These are phyloP conservation scores for Flaveria ramosissima DNA, from an alignment of 129 eudicot species.

Conservation along the genomic window DNA sequence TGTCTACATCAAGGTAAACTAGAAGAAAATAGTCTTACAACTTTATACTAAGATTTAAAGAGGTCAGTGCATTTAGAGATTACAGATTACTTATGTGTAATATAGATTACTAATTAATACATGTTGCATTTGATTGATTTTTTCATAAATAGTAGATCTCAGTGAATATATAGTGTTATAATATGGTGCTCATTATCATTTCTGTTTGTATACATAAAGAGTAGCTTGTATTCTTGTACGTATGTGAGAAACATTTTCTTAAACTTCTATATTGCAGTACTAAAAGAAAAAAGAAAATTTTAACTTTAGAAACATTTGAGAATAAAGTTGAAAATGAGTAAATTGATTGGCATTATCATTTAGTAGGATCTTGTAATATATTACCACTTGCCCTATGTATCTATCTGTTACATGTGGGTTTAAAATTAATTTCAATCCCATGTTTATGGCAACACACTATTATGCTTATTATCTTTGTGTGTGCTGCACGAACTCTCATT, in stretches of 20 bases:
- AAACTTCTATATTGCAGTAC: background rate
- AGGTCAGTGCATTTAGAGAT: background rate
- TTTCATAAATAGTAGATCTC: background rate
- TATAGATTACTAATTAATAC: background rate
- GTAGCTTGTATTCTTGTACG: slow-evolving; percentile 8
- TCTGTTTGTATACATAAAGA: background rate
- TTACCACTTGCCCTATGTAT: background rate
- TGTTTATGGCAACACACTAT: background rate
- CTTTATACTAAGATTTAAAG: background rate
- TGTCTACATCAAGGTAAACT: slow-evolving; percentile 73
- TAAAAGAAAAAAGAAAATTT: background rate
- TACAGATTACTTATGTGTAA: background rate
- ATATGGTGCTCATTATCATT: background rate
- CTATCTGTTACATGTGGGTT: background rate
- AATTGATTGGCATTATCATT: background rate
- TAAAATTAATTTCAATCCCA: background rate
- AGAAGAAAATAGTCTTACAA: background rate
- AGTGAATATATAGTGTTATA: background rate
- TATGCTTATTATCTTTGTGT: slow-evolving; percentile 7
- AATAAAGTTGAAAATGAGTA: background rate
- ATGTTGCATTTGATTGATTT: background rate
- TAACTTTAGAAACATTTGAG: background rate
- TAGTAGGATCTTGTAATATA: background rate
- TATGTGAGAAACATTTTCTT: background rate
- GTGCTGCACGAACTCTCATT: background rate